A percentile compares a stretch with the other conserved stretches of the same genome.
Evolutionary conservation across 2,329 filamentous ascomycete species (phyloP).

Genomic region (Gremmenia infestans): DNA sequence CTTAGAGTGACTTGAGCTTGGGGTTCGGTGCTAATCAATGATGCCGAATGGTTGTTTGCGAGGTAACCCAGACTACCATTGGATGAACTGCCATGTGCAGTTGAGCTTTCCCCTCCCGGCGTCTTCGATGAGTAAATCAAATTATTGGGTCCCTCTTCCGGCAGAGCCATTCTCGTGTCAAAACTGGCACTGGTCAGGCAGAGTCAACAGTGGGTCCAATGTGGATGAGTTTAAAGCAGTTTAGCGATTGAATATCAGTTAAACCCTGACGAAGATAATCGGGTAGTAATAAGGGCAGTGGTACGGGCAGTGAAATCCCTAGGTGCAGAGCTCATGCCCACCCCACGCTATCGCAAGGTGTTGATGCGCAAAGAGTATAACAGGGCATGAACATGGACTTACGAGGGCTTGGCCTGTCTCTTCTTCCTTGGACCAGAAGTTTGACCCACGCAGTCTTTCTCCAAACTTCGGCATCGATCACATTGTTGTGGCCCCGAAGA

Average conservation of each 20-base stretch:
- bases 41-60: constrained; percentile 12
- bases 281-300: constrained; percentile 2
- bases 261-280: constrained; percentile 2
- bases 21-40: constrained; percentile 23
- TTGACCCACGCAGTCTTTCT: constrained; percentile 44
- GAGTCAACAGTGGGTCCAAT: neutral
- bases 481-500: constrained; percentile 40
- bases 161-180: neutral
- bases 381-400: constrained; percentile 28
- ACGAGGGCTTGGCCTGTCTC: constrained; percentile 47
- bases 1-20: neutral
- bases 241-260: neutral
- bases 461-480: constrained; percentile 31
- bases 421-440: constrained; percentile 48
- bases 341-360: neutral
- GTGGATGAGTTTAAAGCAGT: constrained; percentile 3
- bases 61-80: constrained; percentile 7
- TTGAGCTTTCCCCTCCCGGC: constrained; percentile 36
- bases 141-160: constrained; percentile 27
- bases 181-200: neutral
- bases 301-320: neutral
- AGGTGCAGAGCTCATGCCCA: neutral
- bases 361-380: neutral
- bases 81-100: constrained; percentile 1
- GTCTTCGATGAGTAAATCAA: constrained; percentile 38